Evolutionary conservation across 2,329 filamentous ascomycete species (phyloP).

Genomic region (Chaetomium sp.): DNA sequence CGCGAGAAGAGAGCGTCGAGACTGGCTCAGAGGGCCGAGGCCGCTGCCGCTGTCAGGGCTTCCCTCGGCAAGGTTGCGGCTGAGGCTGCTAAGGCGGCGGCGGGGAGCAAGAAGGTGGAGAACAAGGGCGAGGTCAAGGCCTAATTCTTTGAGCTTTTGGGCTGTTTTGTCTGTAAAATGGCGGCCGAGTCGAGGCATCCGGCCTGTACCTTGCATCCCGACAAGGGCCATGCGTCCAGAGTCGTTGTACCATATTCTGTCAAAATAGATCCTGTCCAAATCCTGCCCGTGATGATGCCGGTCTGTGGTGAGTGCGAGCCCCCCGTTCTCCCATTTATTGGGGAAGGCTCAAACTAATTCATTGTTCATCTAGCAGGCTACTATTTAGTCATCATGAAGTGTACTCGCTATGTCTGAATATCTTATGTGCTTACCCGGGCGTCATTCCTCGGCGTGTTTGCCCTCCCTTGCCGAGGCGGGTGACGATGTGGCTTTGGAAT

Average conservation of each 20-base stretch:
- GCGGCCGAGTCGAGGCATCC: background rate
- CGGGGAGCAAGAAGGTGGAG: slow-evolving; percentile 6
- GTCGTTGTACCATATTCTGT: slow-evolving; percentile 29
- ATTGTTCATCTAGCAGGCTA: background rate
- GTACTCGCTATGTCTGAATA: background rate
- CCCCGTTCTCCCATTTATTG: background rate
- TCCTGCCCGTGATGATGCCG: background rate
- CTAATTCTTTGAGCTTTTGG: background rate
- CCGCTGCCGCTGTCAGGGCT: slow-evolving; percentile 23
- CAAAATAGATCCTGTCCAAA: slow-evolving; percentile 24
- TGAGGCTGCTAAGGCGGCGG: slow-evolving; percentile 16
- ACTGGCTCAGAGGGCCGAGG: slow-evolving; percentile 30
- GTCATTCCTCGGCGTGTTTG: slow-evolving; percentile 20
- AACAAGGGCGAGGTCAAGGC: slow-evolving; percentile 25
- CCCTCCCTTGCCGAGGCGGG: slow-evolving; percentile 11
- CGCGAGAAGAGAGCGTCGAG: slow-evolving; percentile 34
- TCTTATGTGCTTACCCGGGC: background rate
- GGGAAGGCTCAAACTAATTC: background rate
- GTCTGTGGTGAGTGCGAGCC: background rate
- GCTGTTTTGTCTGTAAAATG: background rate
- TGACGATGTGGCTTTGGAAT: slow-evolving; percentile 16
- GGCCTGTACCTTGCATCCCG: background rate
- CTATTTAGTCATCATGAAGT: too few relatives aligned
- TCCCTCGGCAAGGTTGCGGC: slow-evolving; percentile 17
- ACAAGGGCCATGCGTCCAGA: background rate